These are phyloP conservation scores for Penicillium sumatraense DNA, from an alignment of 2,329 filamentous ascomycete species.

Conservation along the genomic window DNA sequence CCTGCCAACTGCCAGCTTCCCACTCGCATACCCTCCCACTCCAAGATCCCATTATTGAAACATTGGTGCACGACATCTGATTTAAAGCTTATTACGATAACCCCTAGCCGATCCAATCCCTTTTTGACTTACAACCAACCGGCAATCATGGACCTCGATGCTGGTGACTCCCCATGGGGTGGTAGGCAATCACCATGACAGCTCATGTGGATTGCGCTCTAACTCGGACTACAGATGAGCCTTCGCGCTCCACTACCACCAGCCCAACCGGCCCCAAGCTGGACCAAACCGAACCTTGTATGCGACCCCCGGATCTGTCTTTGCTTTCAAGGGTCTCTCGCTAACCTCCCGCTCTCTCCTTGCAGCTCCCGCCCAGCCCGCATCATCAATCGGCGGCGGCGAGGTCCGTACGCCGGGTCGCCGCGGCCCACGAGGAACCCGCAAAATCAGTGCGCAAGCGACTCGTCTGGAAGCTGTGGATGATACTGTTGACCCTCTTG, in stretches of 20 bases:
- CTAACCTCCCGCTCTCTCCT: constrained; percentile 24
- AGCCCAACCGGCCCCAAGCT: constrained; percentile 31
- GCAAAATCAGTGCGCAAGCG: constrained; percentile 63
- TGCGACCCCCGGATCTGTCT: constrained; percentile 14
- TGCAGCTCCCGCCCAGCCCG: constrained; percentile 34
- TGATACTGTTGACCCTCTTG: constrained; percentile 65
- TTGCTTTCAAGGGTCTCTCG: constrained; percentile 18
- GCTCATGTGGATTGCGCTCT: constrained; percentile 28
- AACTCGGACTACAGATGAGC: constrained; percentile 46
- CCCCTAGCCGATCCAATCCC: neutral
- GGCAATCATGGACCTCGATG: constrained; percentile 45
- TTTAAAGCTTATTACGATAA: constrained; percentile 1
- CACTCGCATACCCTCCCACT: constrained; percentile 10
- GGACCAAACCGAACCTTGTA: constrained; percentile 39
- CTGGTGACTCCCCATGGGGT: constrained; percentile 55
- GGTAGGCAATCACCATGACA: constrained; percentile 42
- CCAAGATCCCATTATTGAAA: constrained; percentile 13
- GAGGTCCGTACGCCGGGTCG: constrained; percentile 53
- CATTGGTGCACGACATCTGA: constrained; percentile 3
- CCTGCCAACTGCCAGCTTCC: constrained; percentile 27
- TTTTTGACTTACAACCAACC: neutral
- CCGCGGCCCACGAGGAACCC: constrained; percentile 57
- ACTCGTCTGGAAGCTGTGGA: constrained; percentile 68
- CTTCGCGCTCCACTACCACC: constrained; percentile 45
- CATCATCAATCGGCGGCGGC: constrained; percentile 43